phyloP scores from a whole-genome alignment of 257 asterid genomes.

The Salvia hispanica region DNA sequence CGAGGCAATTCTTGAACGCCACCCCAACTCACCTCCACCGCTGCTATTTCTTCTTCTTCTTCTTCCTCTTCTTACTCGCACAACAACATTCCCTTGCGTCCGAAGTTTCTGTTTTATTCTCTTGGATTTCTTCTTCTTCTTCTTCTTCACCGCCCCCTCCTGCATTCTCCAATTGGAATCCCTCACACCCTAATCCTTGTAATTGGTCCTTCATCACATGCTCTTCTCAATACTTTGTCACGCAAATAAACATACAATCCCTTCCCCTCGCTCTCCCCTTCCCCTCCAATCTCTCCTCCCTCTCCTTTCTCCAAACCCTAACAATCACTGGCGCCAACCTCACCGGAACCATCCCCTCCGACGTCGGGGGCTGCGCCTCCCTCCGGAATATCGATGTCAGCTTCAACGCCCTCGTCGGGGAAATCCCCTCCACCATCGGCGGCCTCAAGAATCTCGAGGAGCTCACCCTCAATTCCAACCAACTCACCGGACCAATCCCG shows the following conservation, averaged over 20 bases:
- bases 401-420: constrained; percentile 55
- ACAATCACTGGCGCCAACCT: constrained; percentile 64
- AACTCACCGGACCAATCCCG: constrained; percentile 61
- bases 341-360: constrained; percentile 65
- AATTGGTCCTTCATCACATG: constrained; percentile 68
- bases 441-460: constrained; percentile 54
- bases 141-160: constrained; percentile 47
- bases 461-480: constrained; percentile 57
- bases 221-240: constrained; percentile 46
- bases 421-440: constrained; percentile 53
- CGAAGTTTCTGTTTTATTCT: constrained; percentile 52
- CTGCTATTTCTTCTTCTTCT: constrained; percentile 15
- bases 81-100: constrained; percentile 23
- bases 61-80: constrained; percentile 30
- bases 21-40: constrained; percentile 32
- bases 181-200: constrained; percentile 58
- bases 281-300: constrained; percentile 68
- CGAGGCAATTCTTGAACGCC: constrained; percentile 70
- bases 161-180: constrained; percentile 56
- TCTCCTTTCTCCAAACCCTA: constrained; percentile 48
- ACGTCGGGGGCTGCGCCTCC: constrained; percentile 55
- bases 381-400: constrained; percentile 57
- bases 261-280: constrained; percentile 57
- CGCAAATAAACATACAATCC: constrained; percentile 51
- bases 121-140: constrained; percentile 53